Base-by-base conservation (phyloP, 192 early-diverging fungal species). In the Backusella tarrabulga region DNA sequence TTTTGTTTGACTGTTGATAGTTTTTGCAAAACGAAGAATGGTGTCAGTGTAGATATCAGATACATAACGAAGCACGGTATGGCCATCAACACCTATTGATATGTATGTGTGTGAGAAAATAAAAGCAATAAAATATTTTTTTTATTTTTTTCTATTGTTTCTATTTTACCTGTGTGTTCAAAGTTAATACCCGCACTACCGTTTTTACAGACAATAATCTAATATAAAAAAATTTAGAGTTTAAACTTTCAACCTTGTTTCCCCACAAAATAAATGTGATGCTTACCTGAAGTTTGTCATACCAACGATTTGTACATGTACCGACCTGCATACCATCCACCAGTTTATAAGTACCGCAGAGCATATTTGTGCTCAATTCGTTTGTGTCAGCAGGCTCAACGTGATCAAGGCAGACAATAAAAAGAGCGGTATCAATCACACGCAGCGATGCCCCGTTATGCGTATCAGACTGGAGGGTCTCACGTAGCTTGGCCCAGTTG, bases 141-240 rank as follows among this genome's bases (percentile, higher is more conserved):
- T 69, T 29, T 75, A 67, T 60, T 76, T 69, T 77, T 70, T 52
- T 77, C 34, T 69, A 36, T 69, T 69, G 19, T 21, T 17, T 60
- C 50, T 41, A 56, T 21, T 63, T 71, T 78, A 85, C 83, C 83
- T 41, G 94, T 87, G 83, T 97, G 95, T 85, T 97, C 95, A 72
- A 94, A 95, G 82, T 96, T 97, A 52, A 95, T 87, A 75, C 96
- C 96, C 17, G 93, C 87, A 29, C 91, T 89, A 29, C 94, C 96
- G 77, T 87, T 93, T 73, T 87, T 87, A 73, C 92, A 78, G 36
- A 97, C 90, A 36, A 96, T 89, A 35, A 97, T 83, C 44, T 84
- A 70, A 9, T 38, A n/a, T 0, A 32, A 32, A 32, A 32, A 32
- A 32, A 72, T 29, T 19, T 63, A 29, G 9, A 26, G 12, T 63